Evolutionary conservation across 441 rosid genomes (phyloP), one percentile per base, ranked within the genome.

Genomic region (Populus hybrid): DNA sequence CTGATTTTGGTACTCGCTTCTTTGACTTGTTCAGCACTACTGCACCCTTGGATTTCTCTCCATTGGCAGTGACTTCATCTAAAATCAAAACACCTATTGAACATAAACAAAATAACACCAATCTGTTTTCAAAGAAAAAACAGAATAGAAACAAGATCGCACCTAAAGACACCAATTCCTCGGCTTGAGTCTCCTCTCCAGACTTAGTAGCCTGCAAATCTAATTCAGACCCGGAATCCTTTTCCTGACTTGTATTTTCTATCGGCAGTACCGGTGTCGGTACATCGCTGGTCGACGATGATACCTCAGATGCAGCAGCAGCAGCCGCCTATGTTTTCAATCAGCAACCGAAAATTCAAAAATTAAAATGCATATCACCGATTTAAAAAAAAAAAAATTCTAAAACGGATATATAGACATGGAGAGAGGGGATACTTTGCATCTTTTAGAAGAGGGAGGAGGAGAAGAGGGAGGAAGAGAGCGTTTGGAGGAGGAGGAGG

Each of bases 401-500:
- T 11, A 50, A 4, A 36, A 34, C 21, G 6, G 42, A 8, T 11
- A 28, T 5, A 30, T 1, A 18, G 5, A 18, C 1, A 77, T 23
- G 81, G 0, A 88, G 78, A 24, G 92, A 83, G 8, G 91, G 85
- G 32, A 30, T 30, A 91, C 98, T 90, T 92, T 94, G 82, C 97
- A 86, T 85, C 99, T 89, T 84, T 93, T 94, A 69, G 76, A 78
- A 20, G 89, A 81, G 0, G 89, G 80, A 28, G 91, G 87, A 16
- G 30, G 89, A 40, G 16, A 82, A 26, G 93, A 81, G 59, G 92
- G 81, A 71, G 93, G 72, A 42, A 85, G 88, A 30, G 91, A 76
- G 14, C 98, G 94, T 86, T 96, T 96, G 32, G 32, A 30, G 73
- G 71, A 46, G 57, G 92, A 86, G 69, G 97, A 89, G 30, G 97